Percentiles rank a stretch among this genome's conserved stretches.
These are phyloP conservation scores for Orbilia quercus DNA, from an alignment of 2,329 filamentous ascomycete species.

Conservation along the genomic window DNA sequence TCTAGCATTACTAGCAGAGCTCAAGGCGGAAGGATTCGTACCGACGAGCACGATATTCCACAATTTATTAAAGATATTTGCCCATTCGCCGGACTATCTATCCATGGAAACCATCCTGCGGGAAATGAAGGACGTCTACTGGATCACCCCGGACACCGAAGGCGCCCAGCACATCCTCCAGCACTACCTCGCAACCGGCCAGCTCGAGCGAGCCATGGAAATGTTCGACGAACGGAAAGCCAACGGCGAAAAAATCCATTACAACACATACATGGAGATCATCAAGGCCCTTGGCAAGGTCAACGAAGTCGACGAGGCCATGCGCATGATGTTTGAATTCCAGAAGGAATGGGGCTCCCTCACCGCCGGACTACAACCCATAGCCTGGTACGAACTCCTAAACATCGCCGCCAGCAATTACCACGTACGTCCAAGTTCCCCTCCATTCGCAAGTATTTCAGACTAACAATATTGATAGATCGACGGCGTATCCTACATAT, in stretches of 20 bases:
- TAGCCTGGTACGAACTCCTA: slow-evolving; percentile 78
- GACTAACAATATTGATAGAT: slow-evolving; percentile 65
- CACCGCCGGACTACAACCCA: slow-evolving; percentile 65
- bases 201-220: slow-evolving; percentile 82
- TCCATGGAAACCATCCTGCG: slow-evolving; percentile 77
- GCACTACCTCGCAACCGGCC: slow-evolving; percentile 81
- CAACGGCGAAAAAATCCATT: slow-evolving; percentile 75
- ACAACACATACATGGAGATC: slow-evolving; percentile 77
- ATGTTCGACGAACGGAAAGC: slow-evolving; percentile 61
- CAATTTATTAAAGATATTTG: slow-evolving; percentile 76
- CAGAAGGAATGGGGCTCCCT: slow-evolving; percentile 61
- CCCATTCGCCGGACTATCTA: slow-evolving; percentile 86
- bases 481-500: slow-evolving; percentile 75
- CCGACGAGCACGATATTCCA: slow-evolving; percentile 77
- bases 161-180: slow-evolving; percentile 76
- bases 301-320: slow-evolving; percentile 80
- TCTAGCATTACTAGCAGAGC: slow-evolving; percentile 75
- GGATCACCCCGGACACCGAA: slow-evolving; percentile 73
- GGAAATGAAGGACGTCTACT: slow-evolving; percentile 76
- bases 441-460: background rate
- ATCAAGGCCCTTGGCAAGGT: slow-evolving; percentile 77
- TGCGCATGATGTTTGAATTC: slow-evolving; percentile 74
- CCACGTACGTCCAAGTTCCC: slow-evolving; percentile 64
- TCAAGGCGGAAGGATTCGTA: slow-evolving; percentile 72
- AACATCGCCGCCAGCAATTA: slow-evolving; percentile 75